Evolutionary conservation across 2,329 filamentous ascomycete species (phyloP).

Genomic region (Venturia asperata): DNA sequence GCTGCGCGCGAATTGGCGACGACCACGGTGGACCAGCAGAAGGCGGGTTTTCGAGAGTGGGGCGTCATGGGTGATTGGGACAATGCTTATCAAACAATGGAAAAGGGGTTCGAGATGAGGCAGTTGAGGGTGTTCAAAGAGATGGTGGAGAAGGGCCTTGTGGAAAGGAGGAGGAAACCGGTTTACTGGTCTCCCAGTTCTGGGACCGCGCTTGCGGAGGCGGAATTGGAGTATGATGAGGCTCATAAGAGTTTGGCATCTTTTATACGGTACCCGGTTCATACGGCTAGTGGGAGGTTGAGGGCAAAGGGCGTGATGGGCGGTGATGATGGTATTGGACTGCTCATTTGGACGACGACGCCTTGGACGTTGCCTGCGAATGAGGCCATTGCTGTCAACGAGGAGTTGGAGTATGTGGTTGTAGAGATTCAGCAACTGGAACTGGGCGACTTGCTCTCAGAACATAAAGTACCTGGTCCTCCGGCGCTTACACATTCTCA

Average conservation of each 20-base stretch:
- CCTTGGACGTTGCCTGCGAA: conserved; percentile 97
- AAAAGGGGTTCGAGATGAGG: conserved; percentile 62
- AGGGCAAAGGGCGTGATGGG: conserved; percentile 30
- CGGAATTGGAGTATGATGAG: conserved; percentile 77
- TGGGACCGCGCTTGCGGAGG: conserved; percentile 71
- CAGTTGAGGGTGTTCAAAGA: conserved; percentile 69
- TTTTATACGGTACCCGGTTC: conserved; percentile 72
- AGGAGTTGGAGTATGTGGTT: conserved; percentile 65
- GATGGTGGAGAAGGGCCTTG: conserved; percentile 59
- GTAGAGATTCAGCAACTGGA: conserved; percentile 22
- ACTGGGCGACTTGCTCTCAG: background rate
- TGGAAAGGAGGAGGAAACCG: conserved; percentile 72
- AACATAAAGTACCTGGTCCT: background rate
- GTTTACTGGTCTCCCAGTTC: conserved; percentile 84
- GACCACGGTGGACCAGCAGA: conserved; percentile 64
- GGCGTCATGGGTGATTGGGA: conserved; percentile 79
- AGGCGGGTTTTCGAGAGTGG: conserved; percentile 64
- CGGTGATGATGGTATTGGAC: conserved; percentile 51
- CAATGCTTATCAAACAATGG: conserved; percentile 71
- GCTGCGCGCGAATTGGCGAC: conserved; percentile 59
- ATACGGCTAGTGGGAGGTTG: conserved; percentile 40
- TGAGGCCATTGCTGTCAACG: conserved; percentile 74
- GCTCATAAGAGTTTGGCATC: conserved; percentile 64
- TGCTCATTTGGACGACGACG: conserved; percentile 98
- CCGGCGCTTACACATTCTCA: background rate